Evolutionary conservation across 2,329 filamentous ascomycete species (phyloP).

Genomic region (Pleomassaria siparia): DNA sequence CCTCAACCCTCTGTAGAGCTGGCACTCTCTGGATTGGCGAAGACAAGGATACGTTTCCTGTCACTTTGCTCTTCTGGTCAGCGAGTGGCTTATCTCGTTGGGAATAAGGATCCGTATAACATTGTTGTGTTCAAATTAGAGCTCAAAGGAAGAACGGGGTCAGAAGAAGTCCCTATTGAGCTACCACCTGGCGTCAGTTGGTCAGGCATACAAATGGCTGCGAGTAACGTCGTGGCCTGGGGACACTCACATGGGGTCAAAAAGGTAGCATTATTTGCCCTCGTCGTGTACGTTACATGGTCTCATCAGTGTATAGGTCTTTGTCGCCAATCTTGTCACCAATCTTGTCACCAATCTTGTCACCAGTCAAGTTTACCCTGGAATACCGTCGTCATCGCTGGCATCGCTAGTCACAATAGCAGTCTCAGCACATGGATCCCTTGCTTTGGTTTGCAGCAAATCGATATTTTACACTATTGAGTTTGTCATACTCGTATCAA

Average conservation of each 20-base stretch:
- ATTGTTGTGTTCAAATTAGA: not conserved
- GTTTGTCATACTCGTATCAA: not conserved
- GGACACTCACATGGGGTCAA: not conserved
- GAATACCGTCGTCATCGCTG: not conserved
- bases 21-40: not conserved
- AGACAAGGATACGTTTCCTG: not conserved
- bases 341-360: no score
- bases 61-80: slow-evolving; percentile 3
- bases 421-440: slow-evolving; percentile 1
- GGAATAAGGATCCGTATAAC: not conserved
- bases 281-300: not conserved
- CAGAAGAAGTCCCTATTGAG: not conserved
- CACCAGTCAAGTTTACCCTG: no score
- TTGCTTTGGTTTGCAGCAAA: slow-evolving; percentile 5
- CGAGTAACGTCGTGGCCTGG: slow-evolving; percentile 2
- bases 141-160: not conserved
- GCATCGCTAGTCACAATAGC: slow-evolving; percentile 1
- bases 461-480: slow-evolving; percentile 3
- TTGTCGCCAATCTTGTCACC: not conserved
- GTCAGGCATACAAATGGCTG: not conserved
- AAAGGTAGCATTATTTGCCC: not conserved
- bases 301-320: not conserved
- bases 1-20: not conserved
- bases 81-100: slow-evolving; percentile 5
- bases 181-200: not conserved